Base-by-base conservation (phyloP, 75 land plant species). In the Isoetes taiwanensis region DNA sequence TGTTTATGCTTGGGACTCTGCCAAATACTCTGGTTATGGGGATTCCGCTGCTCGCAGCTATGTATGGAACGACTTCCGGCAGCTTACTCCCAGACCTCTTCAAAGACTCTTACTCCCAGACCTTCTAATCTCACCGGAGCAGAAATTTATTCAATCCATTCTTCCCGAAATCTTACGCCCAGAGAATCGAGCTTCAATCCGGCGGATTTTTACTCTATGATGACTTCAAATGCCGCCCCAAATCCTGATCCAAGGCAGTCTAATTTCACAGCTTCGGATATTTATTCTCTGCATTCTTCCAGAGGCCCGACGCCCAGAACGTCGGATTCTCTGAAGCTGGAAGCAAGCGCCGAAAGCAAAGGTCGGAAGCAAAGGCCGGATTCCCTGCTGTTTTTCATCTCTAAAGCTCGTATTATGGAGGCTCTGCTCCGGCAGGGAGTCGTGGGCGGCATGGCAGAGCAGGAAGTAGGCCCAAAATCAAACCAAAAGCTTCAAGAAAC, bases 91-190 rank as follows among this genome's bases (percentile, higher is more conserved):
- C n/a, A n/a, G n/a, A n/a, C 77, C 4, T 69, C 80, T 56, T 43
- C 73, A 12, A 35, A 54, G 28, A 64, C 70, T 25, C 54, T 78
- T 38, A 85, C 90, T 0, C 87, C 91, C 0, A 41, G 91, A 8
- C 87, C 91, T 16, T 86, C 91, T 9, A 86, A 86, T 50, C 80
- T 86, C 41, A 86, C 88, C 25, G 91, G 91, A 2, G 87, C 91
- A 1, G 90, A 85, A 66, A 85, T 85, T 56, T 85, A 85, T 66
- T 76, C 79, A 37, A 55, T 84, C 34, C 57, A 67, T 52, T 38
- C 52, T 11, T 59, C 61, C 20, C 43, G 61, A 17, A 83, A 83
- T 28, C 76, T 76, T 5, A 84, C 89, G 1, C 89, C 89, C 0
- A 21, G 89, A 21, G 89, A 78, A 11, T 81, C 85, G 30, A 75